Percentiles rank a stretch among this genome's conserved stretches.
Conservation (phyloP, 2,329 filamentous ascomycete genomes). For the Emergomyces orientalis region DNA sequence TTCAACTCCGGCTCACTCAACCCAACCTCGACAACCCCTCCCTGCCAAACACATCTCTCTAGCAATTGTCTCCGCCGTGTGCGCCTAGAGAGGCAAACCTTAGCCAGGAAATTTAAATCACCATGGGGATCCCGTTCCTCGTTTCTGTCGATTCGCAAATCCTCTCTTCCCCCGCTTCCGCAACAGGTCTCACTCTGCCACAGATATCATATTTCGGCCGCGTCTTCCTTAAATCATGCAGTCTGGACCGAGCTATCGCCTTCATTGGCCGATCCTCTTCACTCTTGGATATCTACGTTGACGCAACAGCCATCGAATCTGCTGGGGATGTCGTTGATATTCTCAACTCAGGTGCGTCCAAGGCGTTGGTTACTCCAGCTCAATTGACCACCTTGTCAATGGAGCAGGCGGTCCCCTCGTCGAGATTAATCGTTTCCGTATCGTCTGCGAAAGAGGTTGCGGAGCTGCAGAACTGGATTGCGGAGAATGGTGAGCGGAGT, state of each 20-base stretch:
- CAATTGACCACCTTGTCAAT: constrained; percentile 52
- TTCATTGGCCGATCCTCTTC: constrained; percentile 51
- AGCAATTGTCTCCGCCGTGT: background rate
- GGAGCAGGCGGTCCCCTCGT: constrained; percentile 44
- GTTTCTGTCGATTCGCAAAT: constrained; percentile 30
- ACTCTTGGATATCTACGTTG: constrained; percentile 58
- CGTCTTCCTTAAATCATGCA: constrained; percentile 46
- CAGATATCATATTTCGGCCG: constrained; percentile 51
- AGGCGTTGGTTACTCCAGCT: constrained; percentile 67
- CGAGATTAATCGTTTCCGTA: constrained; percentile 49
- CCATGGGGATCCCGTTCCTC: constrained; percentile 36
- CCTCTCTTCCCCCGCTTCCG: constrained; percentile 32
- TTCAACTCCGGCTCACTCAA: background rate
- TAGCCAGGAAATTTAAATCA: constrained; percentile 4
- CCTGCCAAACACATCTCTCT: background rate
- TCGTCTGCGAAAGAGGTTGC: constrained; percentile 31
- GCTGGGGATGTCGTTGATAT: constrained; percentile 67
- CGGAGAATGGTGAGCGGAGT: constrained; percentile 24
- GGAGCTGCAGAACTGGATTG: constrained; percentile 34
- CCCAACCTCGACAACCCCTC: background rate
- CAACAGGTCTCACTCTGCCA: constrained; percentile 43
- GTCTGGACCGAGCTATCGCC: constrained; percentile 31
- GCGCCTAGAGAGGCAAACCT: background rate
- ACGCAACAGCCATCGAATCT: constrained; percentile 60
- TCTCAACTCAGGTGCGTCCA: constrained; percentile 74